Evolutionary conservation across 2,329 filamentous ascomycete species (phyloP).

Genomic region (Fusarium beomiforme): DNA sequence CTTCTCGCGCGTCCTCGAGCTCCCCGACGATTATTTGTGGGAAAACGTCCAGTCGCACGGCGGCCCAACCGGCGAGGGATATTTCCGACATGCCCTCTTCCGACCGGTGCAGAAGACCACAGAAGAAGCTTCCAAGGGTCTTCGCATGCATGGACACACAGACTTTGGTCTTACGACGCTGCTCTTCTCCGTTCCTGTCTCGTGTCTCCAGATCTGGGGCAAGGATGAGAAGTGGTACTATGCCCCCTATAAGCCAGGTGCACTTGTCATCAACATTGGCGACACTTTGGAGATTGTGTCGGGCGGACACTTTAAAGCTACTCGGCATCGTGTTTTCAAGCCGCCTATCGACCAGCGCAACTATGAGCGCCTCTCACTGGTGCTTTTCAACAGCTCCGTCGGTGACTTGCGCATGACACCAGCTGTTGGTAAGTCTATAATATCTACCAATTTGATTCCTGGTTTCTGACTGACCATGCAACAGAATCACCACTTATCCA

Average conservation of each 20-base stretch:
- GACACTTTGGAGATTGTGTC: conserved; percentile 34
- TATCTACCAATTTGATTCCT: accelerated
- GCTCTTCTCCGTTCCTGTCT: conserved; percentile 32
- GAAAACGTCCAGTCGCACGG: conserved; percentile 36
- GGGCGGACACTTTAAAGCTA: conserved; percentile 36
- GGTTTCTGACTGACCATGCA: neutral
- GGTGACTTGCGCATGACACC: conserved; percentile 56
- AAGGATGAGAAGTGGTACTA: conserved; percentile 36
- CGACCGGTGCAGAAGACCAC: conserved; percentile 30
- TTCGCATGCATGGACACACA: conserved; percentile 33
- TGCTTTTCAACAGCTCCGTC: conserved; percentile 57
- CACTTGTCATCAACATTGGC: conserved; percentile 35
- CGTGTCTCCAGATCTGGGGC: conserved; percentile 36
- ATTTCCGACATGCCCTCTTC: conserved; percentile 35
- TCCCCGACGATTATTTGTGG: conserved; percentile 36
- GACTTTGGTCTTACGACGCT: conserved; percentile 30
- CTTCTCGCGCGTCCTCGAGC: conserved; percentile 33
- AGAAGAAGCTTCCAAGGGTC: conserved; percentile 31
- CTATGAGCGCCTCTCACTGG: conserved; percentile 53
- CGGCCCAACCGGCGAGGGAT: conserved; percentile 33
- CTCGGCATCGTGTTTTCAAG: conserved; percentile 32
- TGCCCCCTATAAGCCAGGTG: conserved; percentile 33
- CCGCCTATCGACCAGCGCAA: conserved; percentile 39
- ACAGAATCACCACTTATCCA: conserved; percentile 45
- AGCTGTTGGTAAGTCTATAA: conserved; percentile 32